Evolutionary conservation across 2,329 filamentous ascomycete species (phyloP), one percentile per base, ranked within the genome.

Genomic region (Alternaria ventricosa): DNA sequence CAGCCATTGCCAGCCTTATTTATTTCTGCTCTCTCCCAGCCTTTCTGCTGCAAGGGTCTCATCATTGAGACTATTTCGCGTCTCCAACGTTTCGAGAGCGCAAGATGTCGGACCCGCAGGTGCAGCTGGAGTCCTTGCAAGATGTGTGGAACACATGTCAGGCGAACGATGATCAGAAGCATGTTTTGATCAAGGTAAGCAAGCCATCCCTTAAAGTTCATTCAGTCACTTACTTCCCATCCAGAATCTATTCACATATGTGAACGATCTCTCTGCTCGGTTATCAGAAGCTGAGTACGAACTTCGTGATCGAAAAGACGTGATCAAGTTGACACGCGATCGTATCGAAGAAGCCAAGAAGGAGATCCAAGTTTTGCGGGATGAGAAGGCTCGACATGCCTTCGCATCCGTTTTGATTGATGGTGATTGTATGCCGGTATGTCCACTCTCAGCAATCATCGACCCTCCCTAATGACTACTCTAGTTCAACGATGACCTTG

Each of bases 151-250:
- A 20, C 43, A 20, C 18, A 13, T 44, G 43, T 6, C 18, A 44
- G 43, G 2, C 43, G 43, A 44, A 44, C 18, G 43, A 44, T 8
- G 43, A 44, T 44, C 43, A 20, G 10, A 44, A 44, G 43, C 43
- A 44, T 44, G n/a, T 20, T 13, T 20, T 20, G 20, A 44, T 44
- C 43, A 44, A 44, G 43, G 18, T 13, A 44, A 2, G 43, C 3
- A 20, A 22, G 0, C 6, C 43, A 6, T 12, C 1, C 18, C 9
- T 44, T 10, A 5, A 4, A 2, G 3, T 0, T 12, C 4, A 10
- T 20, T 6, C 18, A 12, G 11, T 20, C 9, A 12, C 18, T 44
- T 44, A 22, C 9, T 18, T 13, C 18, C 0, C 0, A 44, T 8
- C 1, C 12, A 44, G 43, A 6, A 44, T 6, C 1, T 44, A 5